A percentile compares a stretch with the other conserved stretches of the same genome.
Conservation (phyloP, 768 basidiomycete species). For the Cystofilobasidium capitatum region DNA sequence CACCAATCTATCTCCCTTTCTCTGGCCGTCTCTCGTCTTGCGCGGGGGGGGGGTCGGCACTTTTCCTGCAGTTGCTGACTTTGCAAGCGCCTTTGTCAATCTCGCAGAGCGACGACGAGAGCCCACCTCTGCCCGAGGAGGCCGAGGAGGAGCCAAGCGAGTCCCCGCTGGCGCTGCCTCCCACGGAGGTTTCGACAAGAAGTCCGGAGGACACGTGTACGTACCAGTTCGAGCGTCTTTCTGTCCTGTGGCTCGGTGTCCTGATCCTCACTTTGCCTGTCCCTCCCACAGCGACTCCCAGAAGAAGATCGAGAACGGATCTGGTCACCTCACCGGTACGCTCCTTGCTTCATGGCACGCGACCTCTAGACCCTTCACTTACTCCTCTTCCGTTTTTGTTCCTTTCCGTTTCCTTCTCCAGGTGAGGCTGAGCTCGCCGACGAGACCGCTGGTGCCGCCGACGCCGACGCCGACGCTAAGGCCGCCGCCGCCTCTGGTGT, state of each 20-base stretch:
- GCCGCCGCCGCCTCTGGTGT: conserved; percentile 21
- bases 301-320: conserved; percentile 25
- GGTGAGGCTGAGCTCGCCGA: conserved; percentile 28
- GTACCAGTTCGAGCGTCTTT: background rate
- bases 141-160: conserved; percentile 17
- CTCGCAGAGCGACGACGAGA: conserved; percentile 15
- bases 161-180: conserved; percentile 19
- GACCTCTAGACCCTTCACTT: background rate
- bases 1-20: background rate
- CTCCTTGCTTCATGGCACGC: background rate
- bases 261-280: background rate
- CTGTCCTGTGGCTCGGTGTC: background rate
- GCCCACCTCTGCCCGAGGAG: conserved; percentile 15
- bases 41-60: background rate
- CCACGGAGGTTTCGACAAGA: conserved; percentile 27
- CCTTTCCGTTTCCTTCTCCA: background rate
- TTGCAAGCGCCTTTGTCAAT: conserved; percentile 6
- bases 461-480: conserved; percentile 23
- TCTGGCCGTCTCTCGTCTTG: background rate
- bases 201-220: conserved; percentile 25
- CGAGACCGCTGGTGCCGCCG: conserved; percentile 22
- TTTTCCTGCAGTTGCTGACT: no score
- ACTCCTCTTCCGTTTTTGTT: background rate
- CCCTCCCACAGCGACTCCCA: conserved; percentile 22
- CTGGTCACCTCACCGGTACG: conserved; percentile 23